A percentile compares a stretch with the other conserved stretches of the same genome.
Conservation (phyloP, 2,329 filamentous ascomycete genomes). For the Trichoderma arundinaceum region DNA sequence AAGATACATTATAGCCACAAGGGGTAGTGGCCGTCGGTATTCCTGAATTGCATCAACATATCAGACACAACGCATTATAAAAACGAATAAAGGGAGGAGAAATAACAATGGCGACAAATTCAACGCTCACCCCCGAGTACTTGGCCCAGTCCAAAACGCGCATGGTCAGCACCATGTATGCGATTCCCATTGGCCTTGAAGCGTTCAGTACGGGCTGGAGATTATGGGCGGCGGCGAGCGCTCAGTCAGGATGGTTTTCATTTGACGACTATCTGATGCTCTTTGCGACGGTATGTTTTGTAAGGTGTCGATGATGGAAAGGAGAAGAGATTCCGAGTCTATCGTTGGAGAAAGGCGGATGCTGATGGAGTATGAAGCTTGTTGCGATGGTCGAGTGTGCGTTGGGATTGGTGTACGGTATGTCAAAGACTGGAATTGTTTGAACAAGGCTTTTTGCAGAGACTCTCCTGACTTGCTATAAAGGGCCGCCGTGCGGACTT, state of each 20-base stretch:
- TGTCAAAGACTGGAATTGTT: not conserved
- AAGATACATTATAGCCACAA: not conserved
- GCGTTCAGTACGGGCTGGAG: conserved; percentile 29
- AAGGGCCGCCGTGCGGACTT: conserved; percentile 30
- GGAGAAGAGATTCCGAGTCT: not conserved
- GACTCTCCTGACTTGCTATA: not conserved
- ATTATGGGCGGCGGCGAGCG: conserved; percentile 18
- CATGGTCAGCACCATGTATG: conserved; percentile 29
- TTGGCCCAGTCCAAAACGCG: conserved; percentile 31
- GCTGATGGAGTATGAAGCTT: not conserved
- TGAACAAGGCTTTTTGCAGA: not conserved
- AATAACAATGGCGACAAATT: conserved; percentile 12
- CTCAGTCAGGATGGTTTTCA: conserved; percentile 1
- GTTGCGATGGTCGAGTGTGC: conserved; percentile 26
- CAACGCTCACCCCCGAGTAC: conserved; percentile 29
- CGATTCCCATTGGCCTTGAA: conserved; percentile 32
- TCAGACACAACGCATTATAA: not conserved
- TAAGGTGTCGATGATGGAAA: not conserved
- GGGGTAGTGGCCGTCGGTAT: too few species aligned
- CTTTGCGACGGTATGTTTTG: conserved; percentile 30
- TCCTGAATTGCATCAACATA: not conserved
- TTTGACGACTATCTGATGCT: conserved; percentile 34
- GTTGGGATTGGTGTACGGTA: conserved; percentile 28
- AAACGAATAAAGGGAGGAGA: not conserved
- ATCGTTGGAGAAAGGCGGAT: not conserved